Base-by-base conservation (phyloP, 345 rosid species). In the Clausena lansium region DNA sequence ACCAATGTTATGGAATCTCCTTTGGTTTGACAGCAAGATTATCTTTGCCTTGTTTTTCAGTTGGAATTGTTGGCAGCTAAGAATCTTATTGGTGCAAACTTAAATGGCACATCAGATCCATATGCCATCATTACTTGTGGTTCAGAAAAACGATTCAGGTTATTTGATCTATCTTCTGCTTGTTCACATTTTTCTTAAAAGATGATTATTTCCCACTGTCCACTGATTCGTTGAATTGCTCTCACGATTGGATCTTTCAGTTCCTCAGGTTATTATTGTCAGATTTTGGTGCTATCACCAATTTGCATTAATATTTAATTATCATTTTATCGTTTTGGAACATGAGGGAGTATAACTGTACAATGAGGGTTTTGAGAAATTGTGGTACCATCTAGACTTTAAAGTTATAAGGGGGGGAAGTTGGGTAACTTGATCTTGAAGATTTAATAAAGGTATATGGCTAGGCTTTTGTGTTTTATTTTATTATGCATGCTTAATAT, bases 71-170 rank as follows among this genome's bases (percentile, higher is more conserved):
- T 94, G 85, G 99, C 98, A 50, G 98, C 99, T 85, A 94, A 94
- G 90, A 96, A 96, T 91, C 94, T 97, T 25, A 88, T 94, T 75
- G 93, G 94, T 83, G 98, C 98, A 27, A 97, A 97, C 82, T 85
- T 94, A 85, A 97, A 94, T 87, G 98, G 98, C 80, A 90, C 97
- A 10, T 97, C 98, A 76, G 99, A 97, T 87, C 98, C 98, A 83
- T 97, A 97, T 85, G 95, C 98, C 75, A 89, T 97, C 88, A 91
- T 97, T 62, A 91, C 95, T 81, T 94, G 98, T 88, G 98, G 94
- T 85, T 86, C 98, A 79, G 98, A 92, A 82, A 97, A 92, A 85
- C 83, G 93, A 78, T 97, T 97, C 91, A 97, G 98, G 99, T 97
- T 81, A 69, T 80, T 85, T 83, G 55, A 67, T 74, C 22, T 75